phyloP scores from a whole-genome alignment of 805 yeast genomes.

The Candida xiaguanensis region DNA sequence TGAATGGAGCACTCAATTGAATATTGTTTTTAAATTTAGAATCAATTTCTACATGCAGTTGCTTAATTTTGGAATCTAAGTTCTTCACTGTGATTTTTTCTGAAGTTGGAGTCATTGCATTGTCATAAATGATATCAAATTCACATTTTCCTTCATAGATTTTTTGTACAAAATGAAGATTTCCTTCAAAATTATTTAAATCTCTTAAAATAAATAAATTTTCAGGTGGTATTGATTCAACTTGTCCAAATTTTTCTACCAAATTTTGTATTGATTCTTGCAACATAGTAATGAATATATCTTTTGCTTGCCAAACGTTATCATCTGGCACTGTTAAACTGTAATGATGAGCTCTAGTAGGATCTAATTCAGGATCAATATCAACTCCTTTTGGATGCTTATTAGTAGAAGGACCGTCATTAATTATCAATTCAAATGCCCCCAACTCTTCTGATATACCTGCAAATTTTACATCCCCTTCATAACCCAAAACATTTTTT shows the following conservation, averaged over 20 bases:
- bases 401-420: constrained; percentile 49
- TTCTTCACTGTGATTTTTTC: constrained; percentile 37
- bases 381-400: constrained; percentile 34
- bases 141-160: constrained; percentile 70
- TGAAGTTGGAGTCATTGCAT: constrained; percentile 33
- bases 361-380: constrained; percentile 47
- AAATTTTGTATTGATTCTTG: constrained; percentile 63
- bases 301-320: constrained; percentile 74
- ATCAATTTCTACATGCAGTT: constrained; percentile 40
- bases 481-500: constrained; percentile 23
- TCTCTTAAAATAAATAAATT: constrained; percentile 57
- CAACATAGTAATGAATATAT: constrained; percentile 64
- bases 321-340: constrained; percentile 70
- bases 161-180: constrained; percentile 76
- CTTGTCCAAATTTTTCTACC: constrained; percentile 20
- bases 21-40: constrained; percentile 50
- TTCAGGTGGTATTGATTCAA: constrained; percentile 38
- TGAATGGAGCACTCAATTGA: constrained; percentile 53
- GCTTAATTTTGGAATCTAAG: constrained; percentile 31
- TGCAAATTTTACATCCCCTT: constrained; percentile 37
- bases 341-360: constrained; percentile 58
- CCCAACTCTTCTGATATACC: constrained; percentile 63
- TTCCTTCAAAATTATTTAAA: constrained; percentile 60
- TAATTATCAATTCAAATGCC: constrained; percentile 56
- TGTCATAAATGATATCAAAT: constrained; percentile 64